Percentiles rank a stretch among this genome's conserved stretches.
Conservation (phyloP, 2,329 filamentous ascomycete species). For the Colletotrichum sp. region DNA sequence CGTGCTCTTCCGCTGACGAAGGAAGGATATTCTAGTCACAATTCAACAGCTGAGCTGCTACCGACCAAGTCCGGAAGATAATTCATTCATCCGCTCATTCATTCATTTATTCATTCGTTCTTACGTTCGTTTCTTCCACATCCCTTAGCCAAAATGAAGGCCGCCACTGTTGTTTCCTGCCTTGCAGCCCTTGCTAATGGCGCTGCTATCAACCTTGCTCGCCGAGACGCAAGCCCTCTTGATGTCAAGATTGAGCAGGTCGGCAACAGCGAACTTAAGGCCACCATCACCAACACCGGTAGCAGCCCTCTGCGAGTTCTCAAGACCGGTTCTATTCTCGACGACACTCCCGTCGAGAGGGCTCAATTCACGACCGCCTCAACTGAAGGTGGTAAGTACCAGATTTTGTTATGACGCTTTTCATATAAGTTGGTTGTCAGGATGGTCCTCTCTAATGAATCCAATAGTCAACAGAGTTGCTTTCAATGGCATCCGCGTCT, state of each 20-base stretch:
- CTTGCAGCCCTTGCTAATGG: constrained; percentile 39
- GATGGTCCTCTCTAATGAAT: neutral
- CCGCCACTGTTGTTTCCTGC: constrained; percentile 37
- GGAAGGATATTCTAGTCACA: neutral
- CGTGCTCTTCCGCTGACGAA: neutral
- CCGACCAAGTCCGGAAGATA: neutral
- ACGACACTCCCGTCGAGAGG: constrained; percentile 52
- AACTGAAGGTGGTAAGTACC: constrained; percentile 36
- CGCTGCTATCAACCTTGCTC: constrained; percentile 32
- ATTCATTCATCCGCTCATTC: neutral
- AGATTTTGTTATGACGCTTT: neutral
- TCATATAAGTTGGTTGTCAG: neutral
- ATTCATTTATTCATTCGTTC: neutral
- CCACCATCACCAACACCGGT: constrained; percentile 54
- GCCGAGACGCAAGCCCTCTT: constrained; percentile 37
- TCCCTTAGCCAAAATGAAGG: constrained; percentile 35
- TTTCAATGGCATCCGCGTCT: constrained; percentile 57
- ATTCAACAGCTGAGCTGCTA: neutral
- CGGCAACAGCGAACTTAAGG: constrained; percentile 53
- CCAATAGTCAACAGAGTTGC: constrained; percentile 39
- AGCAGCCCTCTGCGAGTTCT: constrained; percentile 48
- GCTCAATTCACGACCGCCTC: constrained; percentile 43
- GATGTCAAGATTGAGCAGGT: constrained; percentile 45
- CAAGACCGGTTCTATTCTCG: constrained; percentile 53
- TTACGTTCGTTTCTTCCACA: neutral